A percentile compares a stretch with the other conserved stretches of the same genome.
phyloP scores from a whole-genome alignment of 495 filamentous ascomycete genomes.

The Coniosporium apollinis region DNA sequence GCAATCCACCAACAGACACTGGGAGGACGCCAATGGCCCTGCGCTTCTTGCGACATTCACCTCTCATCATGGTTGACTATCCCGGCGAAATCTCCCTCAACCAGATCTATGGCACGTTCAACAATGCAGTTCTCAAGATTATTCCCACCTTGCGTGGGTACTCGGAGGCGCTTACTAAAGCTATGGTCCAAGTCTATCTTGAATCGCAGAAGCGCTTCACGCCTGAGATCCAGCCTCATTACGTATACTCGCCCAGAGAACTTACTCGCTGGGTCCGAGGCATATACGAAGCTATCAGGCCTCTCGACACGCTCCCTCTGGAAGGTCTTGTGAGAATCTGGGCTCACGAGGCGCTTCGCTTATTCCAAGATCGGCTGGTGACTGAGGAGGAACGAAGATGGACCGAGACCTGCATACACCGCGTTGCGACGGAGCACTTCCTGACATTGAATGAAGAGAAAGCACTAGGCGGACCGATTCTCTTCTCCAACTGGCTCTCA shows the following conservation, averaged over 20 bases:
- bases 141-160: slow-evolving; percentile 90
- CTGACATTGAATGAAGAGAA: slow-evolving; percentile 76
- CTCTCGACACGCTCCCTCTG: slow-evolving; percentile 68
- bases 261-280: slow-evolving; percentile 93
- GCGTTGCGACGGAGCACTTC: slow-evolving; percentile 82
- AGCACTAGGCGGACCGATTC: slow-evolving; percentile 81
- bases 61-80: slow-evolving; percentile 98
- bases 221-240: slow-evolving; percentile 90
- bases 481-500: slow-evolving; percentile 99
- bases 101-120: slow-evolving; percentile 99
- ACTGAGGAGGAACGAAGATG: slow-evolving; percentile 87
- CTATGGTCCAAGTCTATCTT: slow-evolving; percentile 93
- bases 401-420: slow-evolving; percentile 70
- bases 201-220: slow-evolving; percentile 91
- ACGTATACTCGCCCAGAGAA: slow-evolving; percentile 97
- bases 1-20: slow-evolving; percentile 97
- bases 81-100: slow-evolving; percentile 83
- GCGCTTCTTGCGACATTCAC: slow-evolving; percentile 85
- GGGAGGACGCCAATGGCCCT: slow-evolving; percentile 88
- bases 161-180: slow-evolving; percentile 81
- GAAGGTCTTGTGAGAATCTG: slow-evolving; percentile 94
- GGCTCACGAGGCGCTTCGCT: slow-evolving; percentile 88
- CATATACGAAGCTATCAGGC: slow-evolving; percentile 89
- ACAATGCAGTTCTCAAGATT: slow-evolving; percentile 88
- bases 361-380: slow-evolving; percentile 94